phyloP scores from a whole-genome alignment of 352 stramenopile genomes.

The Phytopythium boreale region DNA sequence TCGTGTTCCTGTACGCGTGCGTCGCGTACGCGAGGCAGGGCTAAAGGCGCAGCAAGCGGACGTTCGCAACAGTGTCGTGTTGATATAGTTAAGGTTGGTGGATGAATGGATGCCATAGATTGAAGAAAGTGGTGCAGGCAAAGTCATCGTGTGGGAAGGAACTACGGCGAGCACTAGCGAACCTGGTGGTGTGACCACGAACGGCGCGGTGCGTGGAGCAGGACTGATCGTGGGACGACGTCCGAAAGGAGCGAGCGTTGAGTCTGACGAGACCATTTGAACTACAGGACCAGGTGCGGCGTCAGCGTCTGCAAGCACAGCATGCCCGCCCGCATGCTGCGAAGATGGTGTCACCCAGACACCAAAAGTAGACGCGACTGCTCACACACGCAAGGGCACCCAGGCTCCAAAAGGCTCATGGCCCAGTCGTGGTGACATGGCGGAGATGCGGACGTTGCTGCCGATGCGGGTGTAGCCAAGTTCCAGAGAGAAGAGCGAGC shows the following conservation, averaged over 20 bases:
- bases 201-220: no score
- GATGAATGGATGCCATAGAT: background rate
- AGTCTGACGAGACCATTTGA: no score
- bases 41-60: conserved; percentile 3
- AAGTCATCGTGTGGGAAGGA: background rate
- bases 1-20: conserved; percentile 80
- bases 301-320: background rate
- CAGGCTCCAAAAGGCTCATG: no score
- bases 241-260: background rate
- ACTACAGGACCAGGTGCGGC: background rate
- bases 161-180: no score
- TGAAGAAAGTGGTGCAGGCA: background rate
- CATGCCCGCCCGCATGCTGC: background rate
- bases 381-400: no score
- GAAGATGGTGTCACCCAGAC: background rate
- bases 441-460: no score
- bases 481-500: background rate
- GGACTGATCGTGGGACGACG: no score
- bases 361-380: no score
- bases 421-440: no score
- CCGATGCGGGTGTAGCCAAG: background rate
- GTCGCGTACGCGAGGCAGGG: conserved; percentile 44
- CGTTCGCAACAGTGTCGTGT: background rate
- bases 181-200: no score
- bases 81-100: background rate